These are phyloP conservation scores for Laguncularia racemosa DNA, from an alignment of 345 rosid species.

Conservation along the genomic window DNA sequence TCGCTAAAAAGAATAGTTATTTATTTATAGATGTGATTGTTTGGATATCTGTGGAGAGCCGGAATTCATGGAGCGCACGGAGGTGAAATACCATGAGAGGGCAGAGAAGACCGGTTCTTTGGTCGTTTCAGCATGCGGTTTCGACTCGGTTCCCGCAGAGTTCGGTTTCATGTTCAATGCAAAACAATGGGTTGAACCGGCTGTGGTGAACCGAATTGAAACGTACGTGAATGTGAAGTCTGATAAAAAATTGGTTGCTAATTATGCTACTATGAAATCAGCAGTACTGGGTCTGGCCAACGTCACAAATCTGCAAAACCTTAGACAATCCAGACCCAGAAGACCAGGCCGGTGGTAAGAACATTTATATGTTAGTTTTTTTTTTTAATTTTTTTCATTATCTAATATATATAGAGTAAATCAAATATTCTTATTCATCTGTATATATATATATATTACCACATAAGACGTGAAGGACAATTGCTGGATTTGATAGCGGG, in stretches of 20 bases:
- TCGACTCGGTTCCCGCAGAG: slow-evolving; percentile 4
- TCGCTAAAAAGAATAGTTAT: too few species aligned
- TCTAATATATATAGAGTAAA: too few species aligned
- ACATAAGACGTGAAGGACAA: too few species aligned
- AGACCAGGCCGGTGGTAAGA: slow-evolving; percentile 1
- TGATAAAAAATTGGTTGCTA: background rate
- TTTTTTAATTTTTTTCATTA: too few species aligned
- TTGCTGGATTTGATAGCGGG: too few species aligned
- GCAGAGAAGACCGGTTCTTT: slow-evolving; percentile 4
- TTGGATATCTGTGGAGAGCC: slow-evolving; percentile 2
- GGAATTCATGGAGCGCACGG: background rate
- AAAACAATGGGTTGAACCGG: slow-evolving; percentile 4
- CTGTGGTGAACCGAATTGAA: slow-evolving; percentile 2
- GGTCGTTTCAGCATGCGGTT: slow-evolving; percentile 6
- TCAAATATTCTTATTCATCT: too few species aligned
- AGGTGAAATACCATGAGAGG: background rate
- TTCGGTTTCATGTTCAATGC: slow-evolving; percentile 2
- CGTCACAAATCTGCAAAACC: background rate
- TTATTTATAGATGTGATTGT: background rate
- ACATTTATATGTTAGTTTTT: too few species aligned
- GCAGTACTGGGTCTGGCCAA: slow-evolving; percentile 4
- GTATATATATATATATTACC: too few species aligned
- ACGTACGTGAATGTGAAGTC: slow-evolving; percentile 1
- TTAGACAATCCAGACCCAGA: slow-evolving; percentile 3
- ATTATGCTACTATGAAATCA: background rate